Conservation (phyloP, 805 yeast genomes). For the Komagataella populi region DNA sequence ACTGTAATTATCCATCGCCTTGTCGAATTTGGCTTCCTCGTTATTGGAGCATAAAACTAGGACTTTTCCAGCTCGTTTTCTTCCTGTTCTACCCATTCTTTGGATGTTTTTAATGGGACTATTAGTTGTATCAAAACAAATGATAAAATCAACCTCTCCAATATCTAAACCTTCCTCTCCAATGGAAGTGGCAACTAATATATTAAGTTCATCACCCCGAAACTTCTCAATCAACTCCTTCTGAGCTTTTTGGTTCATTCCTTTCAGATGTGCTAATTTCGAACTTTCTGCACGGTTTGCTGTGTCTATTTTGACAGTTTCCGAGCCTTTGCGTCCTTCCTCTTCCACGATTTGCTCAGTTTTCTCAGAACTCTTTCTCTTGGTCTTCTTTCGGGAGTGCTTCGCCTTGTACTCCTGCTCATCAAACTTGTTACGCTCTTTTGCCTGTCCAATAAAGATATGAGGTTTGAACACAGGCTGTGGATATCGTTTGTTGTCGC, state of each 20-base stretch:
- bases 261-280: constrained; percentile 62
- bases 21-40: constrained; percentile 68
- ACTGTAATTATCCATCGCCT: constrained; percentile 75
- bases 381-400: constrained; percentile 27
- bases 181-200: constrained; percentile 88
- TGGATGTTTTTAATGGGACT: constrained; percentile 91
- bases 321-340: constrained; percentile 8
- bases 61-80: constrained; percentile 82
- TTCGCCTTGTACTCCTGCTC: constrained; percentile 33
- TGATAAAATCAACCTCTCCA: constrained; percentile 91
- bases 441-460: constrained; percentile 86
- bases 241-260: constrained; percentile 87
- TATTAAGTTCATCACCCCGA: constrained; percentile 59
- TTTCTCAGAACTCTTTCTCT: constrained; percentile 10
- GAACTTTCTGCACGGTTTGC: constrained; percentile 42
- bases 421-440: constrained; percentile 57
- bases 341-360: constrained; percentile 16
- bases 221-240: constrained; percentile 66
- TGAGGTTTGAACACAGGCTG: constrained; percentile 41
- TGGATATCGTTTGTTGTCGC: constrained; percentile 9
- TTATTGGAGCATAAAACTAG: constrained; percentile 60
- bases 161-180: constrained; percentile 98
- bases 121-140: constrained; percentile 86
- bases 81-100: constrained; percentile 96
- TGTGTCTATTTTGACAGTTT: constrained; percentile 12